phyloP scores from a whole-genome alignment of 2,329 filamentous ascomycete genomes.

The Bretziella fagacearum region DNA sequence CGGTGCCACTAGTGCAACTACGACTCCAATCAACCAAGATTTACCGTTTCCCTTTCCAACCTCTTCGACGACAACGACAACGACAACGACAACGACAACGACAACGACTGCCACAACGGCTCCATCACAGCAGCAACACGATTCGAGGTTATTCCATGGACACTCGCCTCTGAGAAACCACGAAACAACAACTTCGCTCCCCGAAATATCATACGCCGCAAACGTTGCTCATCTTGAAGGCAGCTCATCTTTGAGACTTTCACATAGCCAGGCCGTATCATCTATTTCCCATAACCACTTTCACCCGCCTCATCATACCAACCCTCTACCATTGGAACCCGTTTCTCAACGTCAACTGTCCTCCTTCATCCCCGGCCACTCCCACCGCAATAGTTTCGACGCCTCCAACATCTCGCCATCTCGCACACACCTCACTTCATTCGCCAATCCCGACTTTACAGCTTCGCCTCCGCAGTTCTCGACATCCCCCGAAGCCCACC shows the following conservation, averaged over 20 bases:
- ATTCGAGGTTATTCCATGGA: constrained; percentile 2
- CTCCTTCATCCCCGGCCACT: background rate
- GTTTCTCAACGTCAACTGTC: background rate
- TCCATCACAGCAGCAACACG: too few relatives aligned
- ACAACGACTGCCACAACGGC: background rate
- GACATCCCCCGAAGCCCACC: background rate
- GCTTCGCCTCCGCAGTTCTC: background rate
- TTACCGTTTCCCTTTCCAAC: constrained; percentile 3
- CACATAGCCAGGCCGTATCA: background rate
- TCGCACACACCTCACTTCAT: background rate
- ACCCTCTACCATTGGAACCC: background rate
- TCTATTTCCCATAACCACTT: background rate
- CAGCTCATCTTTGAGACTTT: background rate
- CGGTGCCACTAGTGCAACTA: background rate
- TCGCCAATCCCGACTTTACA: background rate
- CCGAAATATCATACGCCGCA: background rate
- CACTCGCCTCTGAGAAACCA: background rate
- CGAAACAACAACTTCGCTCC: constrained; percentile 1
- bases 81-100: background rate
- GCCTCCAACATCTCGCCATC: background rate
- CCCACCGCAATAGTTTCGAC: background rate
- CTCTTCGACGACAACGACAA: background rate
- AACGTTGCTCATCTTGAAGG: background rate
- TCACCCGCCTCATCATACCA: background rate
- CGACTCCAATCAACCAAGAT: background rate